Conservation (phyloP, 805 yeast genomes). For the Saccharomyces kudriavzevii region DNA sequence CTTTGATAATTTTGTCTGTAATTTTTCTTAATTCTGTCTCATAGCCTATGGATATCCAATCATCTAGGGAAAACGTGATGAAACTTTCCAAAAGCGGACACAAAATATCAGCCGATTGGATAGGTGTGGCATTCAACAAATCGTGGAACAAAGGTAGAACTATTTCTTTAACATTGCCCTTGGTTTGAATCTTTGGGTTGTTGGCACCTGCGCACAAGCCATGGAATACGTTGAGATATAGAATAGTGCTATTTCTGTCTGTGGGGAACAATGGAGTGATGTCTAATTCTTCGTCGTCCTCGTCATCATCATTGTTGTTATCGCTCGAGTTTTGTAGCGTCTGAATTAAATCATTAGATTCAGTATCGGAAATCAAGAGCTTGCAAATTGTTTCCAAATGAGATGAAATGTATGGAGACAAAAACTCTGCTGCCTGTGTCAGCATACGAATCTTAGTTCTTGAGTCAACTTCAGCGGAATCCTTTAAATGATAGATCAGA, state of each 20-base stretch:
- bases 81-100: conserved; percentile 20
- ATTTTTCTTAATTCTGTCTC: conserved; percentile 18
- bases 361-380: conserved; percentile 20
- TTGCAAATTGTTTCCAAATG: conserved; percentile 19
- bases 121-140: conserved; percentile 18
- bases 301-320: conserved; percentile 7
- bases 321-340: conserved; percentile 1
- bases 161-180: conserved; percentile 13
- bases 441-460: conserved; percentile 13
- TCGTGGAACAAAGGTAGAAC: conserved; percentile 20
- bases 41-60: conserved; percentile 24
- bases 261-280: conserved; percentile 18
- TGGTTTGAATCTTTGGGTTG: conserved; percentile 18
- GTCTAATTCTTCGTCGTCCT: conserved; percentile 3
- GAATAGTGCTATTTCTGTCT: conserved; percentile 13
- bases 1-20: conserved; percentile 13
- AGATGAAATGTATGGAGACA: conserved; percentile 22
- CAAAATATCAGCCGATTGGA: conserved; percentile 17
- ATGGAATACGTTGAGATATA: conserved; percentile 22
- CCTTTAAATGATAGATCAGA: conserved; percentile 12
- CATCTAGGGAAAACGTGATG: conserved; percentile 22
- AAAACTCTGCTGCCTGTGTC: conserved; percentile 30
- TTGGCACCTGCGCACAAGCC: conserved; percentile 27
- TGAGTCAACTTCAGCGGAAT: conserved; percentile 5
- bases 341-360: conserved; percentile 8